Evolutionary conservation across 179 eudicot species (phyloP).

Genomic region (Silene coronaria): DNA sequence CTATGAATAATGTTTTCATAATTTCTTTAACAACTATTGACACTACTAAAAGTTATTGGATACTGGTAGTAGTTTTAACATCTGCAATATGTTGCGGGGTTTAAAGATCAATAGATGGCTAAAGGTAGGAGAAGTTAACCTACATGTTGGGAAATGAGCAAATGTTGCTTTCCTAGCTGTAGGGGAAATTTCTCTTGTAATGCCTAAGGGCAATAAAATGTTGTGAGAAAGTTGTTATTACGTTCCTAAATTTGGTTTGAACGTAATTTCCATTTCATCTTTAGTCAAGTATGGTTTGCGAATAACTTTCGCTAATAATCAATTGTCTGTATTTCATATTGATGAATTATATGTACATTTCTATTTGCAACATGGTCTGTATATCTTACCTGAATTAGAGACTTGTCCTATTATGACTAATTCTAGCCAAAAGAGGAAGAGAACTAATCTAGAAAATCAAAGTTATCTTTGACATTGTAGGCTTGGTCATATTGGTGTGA

Average conservation of each 20-base stretch:
- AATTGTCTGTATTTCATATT: neutral
- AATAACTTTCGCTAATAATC: neutral
- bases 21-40: neutral
- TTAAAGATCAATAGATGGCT: neutral
- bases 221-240: neutral
- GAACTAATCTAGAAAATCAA: neutral
- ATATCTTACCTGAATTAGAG: neutral
- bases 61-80: neutral
- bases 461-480: neutral
- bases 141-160: neutral
- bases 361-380: neutral
- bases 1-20: neutral
- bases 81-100: neutral
- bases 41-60: neutral
- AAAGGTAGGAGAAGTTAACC: neutral
- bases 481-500: constrained; percentile 2
- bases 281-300: neutral
- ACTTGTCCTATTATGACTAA: neutral
- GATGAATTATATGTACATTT: neutral
- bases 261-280: neutral
- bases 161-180: neutral
- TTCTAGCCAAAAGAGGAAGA: neutral
- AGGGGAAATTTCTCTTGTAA: neutral
- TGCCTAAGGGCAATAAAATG: neutral
- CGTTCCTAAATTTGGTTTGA: neutral